Conservation (phyloP, 306 rosid species). For the Trifolium pratense region DNA sequence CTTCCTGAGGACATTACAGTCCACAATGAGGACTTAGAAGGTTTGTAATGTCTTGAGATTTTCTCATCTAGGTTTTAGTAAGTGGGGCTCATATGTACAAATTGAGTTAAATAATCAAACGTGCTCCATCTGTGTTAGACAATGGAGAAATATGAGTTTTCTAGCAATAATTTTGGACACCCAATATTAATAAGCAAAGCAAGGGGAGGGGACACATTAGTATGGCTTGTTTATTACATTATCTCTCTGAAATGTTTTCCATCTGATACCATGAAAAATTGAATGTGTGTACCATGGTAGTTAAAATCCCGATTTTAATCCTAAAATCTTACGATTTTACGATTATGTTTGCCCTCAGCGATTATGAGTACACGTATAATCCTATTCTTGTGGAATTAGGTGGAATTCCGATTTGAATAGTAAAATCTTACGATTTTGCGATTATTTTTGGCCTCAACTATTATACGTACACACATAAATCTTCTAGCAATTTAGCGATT, state of each 20-base stretch:
- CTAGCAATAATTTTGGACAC: constrained; percentile 25
- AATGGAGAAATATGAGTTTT: constrained; percentile 33
- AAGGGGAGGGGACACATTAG: constrained; percentile 9
- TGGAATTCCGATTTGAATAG: too few species aligned
- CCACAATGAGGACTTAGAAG: constrained; percentile 98
- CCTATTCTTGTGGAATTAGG: too few species aligned
- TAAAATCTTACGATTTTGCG: too few species aligned
- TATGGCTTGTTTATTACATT: constrained; percentile 35
- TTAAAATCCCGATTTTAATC: too few species aligned
- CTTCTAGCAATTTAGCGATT: too few species aligned
- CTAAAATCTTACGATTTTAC: too few species aligned
- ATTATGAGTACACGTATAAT: too few species aligned
- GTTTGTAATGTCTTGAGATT: constrained; percentile 49
- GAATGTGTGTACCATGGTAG: too few species aligned
- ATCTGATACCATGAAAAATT: not conserved
- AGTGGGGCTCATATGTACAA: constrained; percentile 9
- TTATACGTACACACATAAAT: too few species aligned
- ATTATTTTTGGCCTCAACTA: too few species aligned
- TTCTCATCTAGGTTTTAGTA: constrained; percentile 16
- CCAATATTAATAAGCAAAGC: constrained; percentile 16
- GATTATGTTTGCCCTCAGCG: too few species aligned
- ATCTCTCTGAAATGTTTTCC: constrained; percentile 11
- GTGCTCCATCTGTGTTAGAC: constrained; percentile 26
- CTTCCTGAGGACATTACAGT: constrained; percentile 98
- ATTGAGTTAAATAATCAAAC: constrained; percentile 34